Percentiles rank a stretch among this genome's conserved stretches.
These are phyloP conservation scores for Porodaedalea pini DNA, from an alignment of 1,284 basidiomycete genomes.

Conservation along the genomic window DNA sequence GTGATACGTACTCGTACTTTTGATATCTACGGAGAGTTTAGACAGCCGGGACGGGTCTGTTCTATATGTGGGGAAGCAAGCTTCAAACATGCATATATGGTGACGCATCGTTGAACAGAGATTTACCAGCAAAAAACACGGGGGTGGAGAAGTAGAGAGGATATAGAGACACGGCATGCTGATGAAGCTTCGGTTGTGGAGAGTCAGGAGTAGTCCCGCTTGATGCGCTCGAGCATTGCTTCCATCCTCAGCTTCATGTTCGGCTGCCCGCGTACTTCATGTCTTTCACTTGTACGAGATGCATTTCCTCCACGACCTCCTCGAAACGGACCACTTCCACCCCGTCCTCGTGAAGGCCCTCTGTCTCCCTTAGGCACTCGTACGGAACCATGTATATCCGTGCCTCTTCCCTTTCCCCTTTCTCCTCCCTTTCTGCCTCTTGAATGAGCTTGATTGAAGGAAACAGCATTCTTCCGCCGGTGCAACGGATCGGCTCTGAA, in stretches of 20 bases:
- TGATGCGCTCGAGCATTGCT: constrained; percentile 73
- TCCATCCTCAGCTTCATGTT: constrained; percentile 79
- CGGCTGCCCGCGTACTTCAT: constrained; percentile 51
- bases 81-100: too few species aligned
- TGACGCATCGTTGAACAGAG: too few species aligned
- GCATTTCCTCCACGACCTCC: background rate
- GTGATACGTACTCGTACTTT: too few species aligned
- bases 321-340: background rate
- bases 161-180: too few species aligned
- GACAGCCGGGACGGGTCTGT: too few species aligned
- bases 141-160: too few species aligned
- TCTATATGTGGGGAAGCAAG: too few species aligned
- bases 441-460: background rate
- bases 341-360: background rate
- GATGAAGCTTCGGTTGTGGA: constrained; percentile 39
- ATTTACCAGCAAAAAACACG: too few species aligned
- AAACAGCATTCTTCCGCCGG: constrained; percentile 22
- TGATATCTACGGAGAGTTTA: too few species aligned
- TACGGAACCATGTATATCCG: too few species aligned
- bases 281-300: constrained; percentile 20
- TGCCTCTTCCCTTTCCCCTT: background rate
- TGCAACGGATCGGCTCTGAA: constrained; percentile 49
- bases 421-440: constrained; percentile 18
- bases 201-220: constrained; percentile 47
- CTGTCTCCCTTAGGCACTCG: background rate